Base-by-base conservation (phyloP, 2,329 filamentous ascomycete species). In the Xylariomycetidae sp. region DNA sequence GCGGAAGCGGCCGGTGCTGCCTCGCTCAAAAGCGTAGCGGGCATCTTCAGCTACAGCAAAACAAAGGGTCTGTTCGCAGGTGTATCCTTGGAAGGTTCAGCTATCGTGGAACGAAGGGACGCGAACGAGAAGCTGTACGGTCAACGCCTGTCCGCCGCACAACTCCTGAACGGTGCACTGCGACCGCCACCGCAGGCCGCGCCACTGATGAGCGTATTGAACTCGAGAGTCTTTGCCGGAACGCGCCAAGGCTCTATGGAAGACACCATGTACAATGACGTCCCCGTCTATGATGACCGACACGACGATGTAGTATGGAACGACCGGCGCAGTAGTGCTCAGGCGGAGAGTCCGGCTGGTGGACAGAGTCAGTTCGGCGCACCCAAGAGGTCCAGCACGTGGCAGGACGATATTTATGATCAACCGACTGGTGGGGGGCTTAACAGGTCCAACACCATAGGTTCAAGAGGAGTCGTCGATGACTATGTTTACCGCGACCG, bases 51-150 rank as follows among this genome's bases (percentile, higher is more conserved):
- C 53, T 98, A 98, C 71, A 92, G 85, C 59, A 97, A 96, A 67
- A 98, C 92, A 10, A 97, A 96, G 68, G 92, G 92, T 14, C 68
- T 98, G 19, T 98, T 98, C 51, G 92, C 92, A 5, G 92, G 92
- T 56, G 89, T 98, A 30, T 94, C 86, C 49, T 69, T 98, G 46
- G 92, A 98, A 61, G 92, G 92, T 15, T 90, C 85, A 41, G 88
- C 86, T 33, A 82, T 98, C 45, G 86, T 97, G 44, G 92, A 98
- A 67, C 80, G 92, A 44, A 84, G 88, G 64, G 92, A 98, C 62
- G 92, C 92, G 49, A 98, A 98, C 57, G 85, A 95, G 65, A 95
- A 94, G 66, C 75, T 98, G 41, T 98, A 98, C 61, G 86, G 87
- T 42, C 78, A 82, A 38, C 79, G 85, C 41, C 76, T 86, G 60